Base-by-base conservation (phyloP, 768 basidiomycete genomes). In the Auriscalpium orientale region DNA sequence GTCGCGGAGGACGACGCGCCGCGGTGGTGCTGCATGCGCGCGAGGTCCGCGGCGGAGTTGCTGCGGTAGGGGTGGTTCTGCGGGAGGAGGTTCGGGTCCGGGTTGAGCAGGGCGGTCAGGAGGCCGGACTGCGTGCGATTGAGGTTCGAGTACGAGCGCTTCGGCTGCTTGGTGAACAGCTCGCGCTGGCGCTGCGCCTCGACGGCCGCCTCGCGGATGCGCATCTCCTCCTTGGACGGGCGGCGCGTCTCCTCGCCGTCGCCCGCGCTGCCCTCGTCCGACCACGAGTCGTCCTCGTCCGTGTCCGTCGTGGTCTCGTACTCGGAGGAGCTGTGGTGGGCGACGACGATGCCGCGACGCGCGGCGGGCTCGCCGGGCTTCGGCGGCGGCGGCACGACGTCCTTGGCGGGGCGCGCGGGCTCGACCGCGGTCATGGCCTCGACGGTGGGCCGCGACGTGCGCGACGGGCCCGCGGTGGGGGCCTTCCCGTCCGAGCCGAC, bases 81-180 rank as follows among this genome's bases (percentile, higher is more conserved):
- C 5, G 85, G 84, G 63, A 87, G 79, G 34, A n/a, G n/a, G n/a
- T n/a, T 64, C 20, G 84, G 83, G 63, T 85, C 79, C 0, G 89
- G 89, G 59, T 90, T 84, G 75, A 91, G 76, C 45, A 91, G 70
- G 67, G 81, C 81, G 33, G 80, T 80, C 53, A 90, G 70, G 46
- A 87, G 68, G 4, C 88, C 89, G 10, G 78, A 79, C 48, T 72
- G 69, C 9, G 77, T 73, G 53, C 69, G 82, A 64, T 67, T 82
- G 66, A 78, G 68, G 57, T 82, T 82, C 52, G 80, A 78, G 65
- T 86, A 87, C 36, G 82, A 85, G 35, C 78, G 71, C 51, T 79
- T 76, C 1, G 87, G 87, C 13, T 84, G 75, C 70, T 91, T 90
- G 58, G 79, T 76, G 64, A 88, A 86, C 74, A 91, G 74, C 12